Base-by-base conservation (phyloP, 345 rosid species). In the Cardiospermum halicacabum region DNA sequence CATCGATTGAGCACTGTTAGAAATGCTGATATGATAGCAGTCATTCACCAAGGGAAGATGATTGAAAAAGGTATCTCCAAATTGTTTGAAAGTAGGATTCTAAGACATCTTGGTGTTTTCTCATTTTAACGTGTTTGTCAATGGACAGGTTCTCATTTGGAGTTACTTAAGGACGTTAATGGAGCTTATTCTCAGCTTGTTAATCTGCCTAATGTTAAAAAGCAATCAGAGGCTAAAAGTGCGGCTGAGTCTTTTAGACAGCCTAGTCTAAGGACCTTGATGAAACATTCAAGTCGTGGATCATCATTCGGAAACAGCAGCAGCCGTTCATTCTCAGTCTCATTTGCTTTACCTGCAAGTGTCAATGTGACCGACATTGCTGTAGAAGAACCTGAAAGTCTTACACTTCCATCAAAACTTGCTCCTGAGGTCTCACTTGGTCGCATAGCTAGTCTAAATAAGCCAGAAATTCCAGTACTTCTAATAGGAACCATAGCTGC, bases 111-210 rank as follows among this genome's bases (percentile, higher is more conserved):
- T 34, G 6, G 6, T 34, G 6, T 34, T 34, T 34, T 34, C 10
- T 3, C 9, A 5, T 34, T 34, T 34, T 34, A 53, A 42, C 31
- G 24, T 62, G 53, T 39, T 24, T 58, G 26, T 19, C 7, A 45
- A 43, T 57, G 63, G 66, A 65, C 73, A 87, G 87, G 89, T 9
- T 79, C 91, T 21, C 98, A 92, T 60, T 75, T 75, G 3, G 87
- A 89, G 66, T 80, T 89, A 42, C 58, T 86, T 24, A 24, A 47
- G 75, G 93, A 92, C 74, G 85, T 93, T 3, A 85, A 81, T 16
- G 93, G 96, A 72, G 93, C 96, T 1, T 92, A 87, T 62, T 81
- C 96, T 63, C 96, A 92, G 69, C 93, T 87, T n/a, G 77, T 86
- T 50, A 84, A 75, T 13, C 67, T 87, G 36, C 96, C 89, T 70